phyloP scores from a whole-genome alignment of 2,329 filamentous ascomycete species.

The Lasiodiplodia hormozganensis region DNA sequence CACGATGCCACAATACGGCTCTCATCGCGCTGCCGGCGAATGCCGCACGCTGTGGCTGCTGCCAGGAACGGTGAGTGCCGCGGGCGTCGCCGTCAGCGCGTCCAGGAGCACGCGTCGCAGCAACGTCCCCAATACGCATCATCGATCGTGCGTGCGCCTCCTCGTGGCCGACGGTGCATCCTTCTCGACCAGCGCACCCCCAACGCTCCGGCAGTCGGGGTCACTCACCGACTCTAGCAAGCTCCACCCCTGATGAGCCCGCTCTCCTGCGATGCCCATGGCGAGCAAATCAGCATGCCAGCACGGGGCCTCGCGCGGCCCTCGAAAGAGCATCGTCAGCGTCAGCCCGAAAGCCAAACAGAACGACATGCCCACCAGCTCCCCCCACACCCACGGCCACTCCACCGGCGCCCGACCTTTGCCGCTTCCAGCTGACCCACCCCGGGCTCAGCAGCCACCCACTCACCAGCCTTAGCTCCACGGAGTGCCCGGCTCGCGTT shows the following conservation, averaged over 20 bases:
- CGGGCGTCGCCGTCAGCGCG: conserved; percentile 16
- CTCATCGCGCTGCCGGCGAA: background rate
- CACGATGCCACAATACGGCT: background rate
- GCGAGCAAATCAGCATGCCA: background rate
- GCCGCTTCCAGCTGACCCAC: conserved; percentile 25
- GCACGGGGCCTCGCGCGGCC: conserved; percentile 12
- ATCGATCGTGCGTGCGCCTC: conserved; percentile 17
- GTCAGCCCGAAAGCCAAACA: conserved; percentile 19
- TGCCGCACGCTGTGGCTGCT: conserved; percentile 6
- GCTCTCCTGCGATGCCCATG: conserved; percentile 7
- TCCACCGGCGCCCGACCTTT: conserved; percentile 14
- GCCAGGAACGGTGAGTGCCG: conserved; percentile 22
- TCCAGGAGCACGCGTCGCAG: conserved; percentile 10
- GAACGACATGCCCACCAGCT: conserved; percentile 11
- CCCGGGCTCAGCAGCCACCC: conserved; percentile 3
- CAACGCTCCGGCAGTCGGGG: conserved; percentile 10
- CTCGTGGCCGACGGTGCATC: conserved; percentile 14
- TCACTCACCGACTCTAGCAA: conserved; percentile 5
- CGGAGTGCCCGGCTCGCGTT: conserved; percentile 14
- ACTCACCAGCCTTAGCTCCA: conserved; percentile 17
- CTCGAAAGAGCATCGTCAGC: conserved; percentile 1
- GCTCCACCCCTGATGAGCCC: conserved; percentile 17
- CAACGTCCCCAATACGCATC: conserved; percentile 1
- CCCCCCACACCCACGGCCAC: conserved; percentile 5
- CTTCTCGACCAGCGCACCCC: background rate